phyloP scores from a whole-genome alignment of 2,329 filamentous ascomycete species.

The Calonectria leucothoes region DNA sequence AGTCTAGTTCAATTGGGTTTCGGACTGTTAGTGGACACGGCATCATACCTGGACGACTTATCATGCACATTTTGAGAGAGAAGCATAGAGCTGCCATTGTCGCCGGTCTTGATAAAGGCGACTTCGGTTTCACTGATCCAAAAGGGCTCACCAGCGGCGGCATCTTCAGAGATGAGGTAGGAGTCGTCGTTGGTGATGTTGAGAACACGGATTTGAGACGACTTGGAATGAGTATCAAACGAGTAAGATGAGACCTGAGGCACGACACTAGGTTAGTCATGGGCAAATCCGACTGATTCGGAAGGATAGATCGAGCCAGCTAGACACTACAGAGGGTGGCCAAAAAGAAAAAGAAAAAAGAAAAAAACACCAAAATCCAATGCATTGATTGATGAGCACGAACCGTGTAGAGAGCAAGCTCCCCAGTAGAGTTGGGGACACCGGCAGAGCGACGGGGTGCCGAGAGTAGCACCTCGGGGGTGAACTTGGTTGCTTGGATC shows the following conservation, averaged over 20 bases:
- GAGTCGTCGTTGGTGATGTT: constrained; percentile 76
- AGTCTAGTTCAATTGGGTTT: not conserved
- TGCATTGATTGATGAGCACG: constrained; percentile 37
- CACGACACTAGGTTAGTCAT: not conserved
- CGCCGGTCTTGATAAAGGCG: constrained; percentile 63
- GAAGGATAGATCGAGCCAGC: not conserved
- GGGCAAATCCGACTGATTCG: not conserved
- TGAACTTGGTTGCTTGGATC: constrained; percentile 76
- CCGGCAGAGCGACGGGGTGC: constrained; percentile 79
- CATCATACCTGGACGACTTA: constrained; percentile 55
- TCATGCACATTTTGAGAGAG: constrained; percentile 51
- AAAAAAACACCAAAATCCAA: not conserved
- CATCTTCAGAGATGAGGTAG: constrained; percentile 72
- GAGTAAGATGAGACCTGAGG: constrained; percentile 77
- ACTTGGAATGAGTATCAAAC: constrained; percentile 79
- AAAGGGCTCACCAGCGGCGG: constrained; percentile 74
- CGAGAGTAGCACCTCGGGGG: constrained; percentile 80
- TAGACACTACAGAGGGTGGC: no score
- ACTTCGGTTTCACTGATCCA: constrained; percentile 80
- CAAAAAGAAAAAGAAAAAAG: not conserved
- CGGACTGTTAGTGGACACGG: not conserved
- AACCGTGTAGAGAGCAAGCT: constrained; percentile 73
- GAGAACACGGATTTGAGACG: constrained; percentile 76
- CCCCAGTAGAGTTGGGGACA: constrained; percentile 75
- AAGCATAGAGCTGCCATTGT: constrained; percentile 61